Evolutionary conservation across 345 rosid genomes (phyloP), one percentile per base, ranked within the genome.

Genomic region (Hypericum perforatum): DNA sequence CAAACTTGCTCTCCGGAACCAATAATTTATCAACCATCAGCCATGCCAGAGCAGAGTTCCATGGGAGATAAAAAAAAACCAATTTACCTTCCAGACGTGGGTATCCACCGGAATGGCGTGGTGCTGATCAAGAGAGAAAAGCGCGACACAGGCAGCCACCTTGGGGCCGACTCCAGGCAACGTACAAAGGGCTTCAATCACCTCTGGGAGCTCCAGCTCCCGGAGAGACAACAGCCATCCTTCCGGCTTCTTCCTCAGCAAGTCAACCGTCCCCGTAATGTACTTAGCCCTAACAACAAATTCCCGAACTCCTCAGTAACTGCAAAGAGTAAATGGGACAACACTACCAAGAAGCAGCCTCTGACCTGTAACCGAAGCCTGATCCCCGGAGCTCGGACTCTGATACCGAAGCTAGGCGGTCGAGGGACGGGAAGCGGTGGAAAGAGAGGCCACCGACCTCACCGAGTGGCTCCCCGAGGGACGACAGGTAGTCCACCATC

Each of bases 91-190:
- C 98, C 98, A 91, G 68, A 87, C 96, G 57, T 91, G 98, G 2
- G 94, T 91, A 66, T 91, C 96, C 43, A 91, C 95, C 1, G 98
- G 98, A 76, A 91, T 69, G 42, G 96, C 96, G 48, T 83, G 78
- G 60, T 91, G 95, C 51, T 91, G 95, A 65, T 87, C 96, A 38
- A 91, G 96, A 11, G 98, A 85, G 63, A 87, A 91, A 65, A 91
- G 79, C 63, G 98, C 86, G 61, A 91, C 65, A 58, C 98, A 91
- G 6, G 96, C 89, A 41, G 96, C 96, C 12, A 91, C 96, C 71
- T 91, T 87, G 7, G 89, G 84, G 71, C 98, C 96, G 57, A 87
- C 92, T 15, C 98, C 98, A 11, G 95, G 90, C 60, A 91, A 78
- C 45, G 85, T 78, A 74, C 86, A 82, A 7, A 91, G 75, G n/a